These are phyloP conservation scores for Vaccinium darrowii DNA, from an alignment of 148 eudicot species.

Conservation along the genomic window DNA sequence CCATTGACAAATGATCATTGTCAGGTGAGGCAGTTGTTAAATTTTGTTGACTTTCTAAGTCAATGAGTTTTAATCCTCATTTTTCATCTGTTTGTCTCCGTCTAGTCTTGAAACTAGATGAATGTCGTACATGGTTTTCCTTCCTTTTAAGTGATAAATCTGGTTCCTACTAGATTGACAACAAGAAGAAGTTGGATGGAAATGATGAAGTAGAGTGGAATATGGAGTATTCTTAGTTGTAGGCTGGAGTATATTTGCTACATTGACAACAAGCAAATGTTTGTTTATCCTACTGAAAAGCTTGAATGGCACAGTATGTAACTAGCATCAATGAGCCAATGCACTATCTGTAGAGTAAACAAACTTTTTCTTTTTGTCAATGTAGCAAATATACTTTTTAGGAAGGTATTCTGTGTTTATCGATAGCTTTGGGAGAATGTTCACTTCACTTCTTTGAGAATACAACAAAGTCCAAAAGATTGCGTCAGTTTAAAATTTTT, in stretches of 20 bases:
- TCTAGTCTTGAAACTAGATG: not conserved
- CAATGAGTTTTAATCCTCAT: conserved; percentile 8
- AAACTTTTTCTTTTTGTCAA: too few species aligned
- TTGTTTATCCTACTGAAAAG: not conserved
- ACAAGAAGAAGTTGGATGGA: not conserved
- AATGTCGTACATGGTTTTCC: not conserved
- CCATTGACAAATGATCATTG: conserved; percentile 58
- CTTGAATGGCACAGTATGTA: not conserved
- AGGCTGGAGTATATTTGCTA: not conserved
- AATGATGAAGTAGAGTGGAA: not conserved
- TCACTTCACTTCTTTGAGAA: too few species aligned
- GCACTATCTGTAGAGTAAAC: not conserved
- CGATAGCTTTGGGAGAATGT: too few species aligned
- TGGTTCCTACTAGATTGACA: not conserved
- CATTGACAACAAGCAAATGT: not conserved
- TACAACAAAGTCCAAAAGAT: too few species aligned
- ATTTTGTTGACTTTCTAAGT: not conserved
- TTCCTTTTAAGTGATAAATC: not conserved
- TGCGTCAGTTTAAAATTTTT: too few species aligned
- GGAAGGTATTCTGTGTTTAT: too few species aligned
- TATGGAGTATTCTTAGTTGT: not conserved
- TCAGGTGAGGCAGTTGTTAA: conserved; percentile 37
- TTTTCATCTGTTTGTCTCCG: not conserved
- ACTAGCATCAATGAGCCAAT: not conserved
- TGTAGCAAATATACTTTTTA: too few species aligned